A percentile compares a stretch with the other conserved stretches of the same genome.
These are phyloP conservation scores for Vinca major DNA, from an alignment of 305 asterid genomes.

Conservation along the genomic window DNA sequence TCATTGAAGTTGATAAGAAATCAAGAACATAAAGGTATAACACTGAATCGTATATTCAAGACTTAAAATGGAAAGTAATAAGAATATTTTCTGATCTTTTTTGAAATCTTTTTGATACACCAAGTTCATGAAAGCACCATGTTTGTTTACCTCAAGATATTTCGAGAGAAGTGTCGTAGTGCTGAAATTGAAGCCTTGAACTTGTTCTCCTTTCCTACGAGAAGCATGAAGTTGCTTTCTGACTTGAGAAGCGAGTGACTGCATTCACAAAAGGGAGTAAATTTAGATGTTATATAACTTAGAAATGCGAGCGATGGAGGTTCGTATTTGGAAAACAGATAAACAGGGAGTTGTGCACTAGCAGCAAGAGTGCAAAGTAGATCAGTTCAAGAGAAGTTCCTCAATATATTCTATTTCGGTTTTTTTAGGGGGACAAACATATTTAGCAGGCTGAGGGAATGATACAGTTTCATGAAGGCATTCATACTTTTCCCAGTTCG, in stretches of 20 bases:
- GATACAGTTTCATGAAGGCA: neutral
- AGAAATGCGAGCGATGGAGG: neutral
- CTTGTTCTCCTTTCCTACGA: slow-evolving; percentile 67
- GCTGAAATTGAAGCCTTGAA: slow-evolving; percentile 86
- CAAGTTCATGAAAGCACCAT: neutral
- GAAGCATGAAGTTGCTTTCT: slow-evolving; percentile 90
- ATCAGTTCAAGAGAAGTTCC: neutral
- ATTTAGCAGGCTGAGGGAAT: neutral
- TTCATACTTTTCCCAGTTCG: slow-evolving; percentile 80
- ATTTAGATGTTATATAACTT: neutral
- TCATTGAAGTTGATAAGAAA: slow-evolving; percentile 11
- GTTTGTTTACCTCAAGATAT: slow-evolving; percentile 59
- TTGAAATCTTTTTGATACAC: neutral
- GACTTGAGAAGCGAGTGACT: slow-evolving; percentile 95
- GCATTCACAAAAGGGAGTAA: slow-evolving; percentile 17
- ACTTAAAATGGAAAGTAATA: neutral
- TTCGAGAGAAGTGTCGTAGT: slow-evolving; percentile 50
- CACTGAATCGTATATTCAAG: neutral
- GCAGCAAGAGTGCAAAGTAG: neutral
- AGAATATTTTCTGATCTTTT: neutral
- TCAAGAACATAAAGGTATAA: neutral
- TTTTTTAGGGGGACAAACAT: no score
- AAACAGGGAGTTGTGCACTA: neutral
- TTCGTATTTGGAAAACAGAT: neutral
- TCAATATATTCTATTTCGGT: neutral